phyloP scores from a whole-genome alignment of 345 rosid species.

The Pistacia integerrima region DNA sequence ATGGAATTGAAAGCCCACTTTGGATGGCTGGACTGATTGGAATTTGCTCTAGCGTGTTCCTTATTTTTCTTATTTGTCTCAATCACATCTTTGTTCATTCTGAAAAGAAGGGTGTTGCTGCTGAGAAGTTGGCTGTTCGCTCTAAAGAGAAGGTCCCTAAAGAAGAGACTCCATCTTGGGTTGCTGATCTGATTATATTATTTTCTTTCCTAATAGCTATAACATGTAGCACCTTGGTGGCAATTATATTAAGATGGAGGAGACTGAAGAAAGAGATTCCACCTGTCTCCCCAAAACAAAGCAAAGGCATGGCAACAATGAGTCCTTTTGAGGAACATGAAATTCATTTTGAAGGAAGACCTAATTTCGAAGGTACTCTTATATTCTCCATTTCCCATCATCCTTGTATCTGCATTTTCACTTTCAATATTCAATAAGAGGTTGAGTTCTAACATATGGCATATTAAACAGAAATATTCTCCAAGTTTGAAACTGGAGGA shows the following conservation, averaged over 20 bases:
- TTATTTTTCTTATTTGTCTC: constrained; percentile 49
- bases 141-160: constrained; percentile 39
- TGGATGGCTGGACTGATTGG: constrained; percentile 48
- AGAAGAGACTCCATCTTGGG: constrained; percentile 67
- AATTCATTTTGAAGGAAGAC: constrained; percentile 70
- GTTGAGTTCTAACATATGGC: background rate
- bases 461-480: constrained; percentile 50
- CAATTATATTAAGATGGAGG: constrained; percentile 59
- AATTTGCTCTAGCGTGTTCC: constrained; percentile 44
- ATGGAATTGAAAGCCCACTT: constrained; percentile 49
- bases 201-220: constrained; percentile 55
- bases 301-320: constrained; percentile 24
- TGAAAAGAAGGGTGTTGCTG: constrained; percentile 36
- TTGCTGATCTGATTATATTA: constrained; percentile 59
- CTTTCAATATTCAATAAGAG: background rate
- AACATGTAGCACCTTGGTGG: constrained; percentile 37
- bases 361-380: constrained; percentile 64
- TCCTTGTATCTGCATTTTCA: background rate
- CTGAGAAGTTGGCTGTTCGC: constrained; percentile 39
- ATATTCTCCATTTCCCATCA: background rate
- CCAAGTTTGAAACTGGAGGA: constrained; percentile 51
- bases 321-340: constrained; percentile 48
- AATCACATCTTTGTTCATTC: constrained; percentile 50
- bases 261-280: constrained; percentile 42
- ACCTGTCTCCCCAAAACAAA: constrained; percentile 35